These are phyloP conservation scores for Francoa sonchifolia DNA, from an alignment of 441 rosid genomes.

Conservation along the genomic window DNA sequence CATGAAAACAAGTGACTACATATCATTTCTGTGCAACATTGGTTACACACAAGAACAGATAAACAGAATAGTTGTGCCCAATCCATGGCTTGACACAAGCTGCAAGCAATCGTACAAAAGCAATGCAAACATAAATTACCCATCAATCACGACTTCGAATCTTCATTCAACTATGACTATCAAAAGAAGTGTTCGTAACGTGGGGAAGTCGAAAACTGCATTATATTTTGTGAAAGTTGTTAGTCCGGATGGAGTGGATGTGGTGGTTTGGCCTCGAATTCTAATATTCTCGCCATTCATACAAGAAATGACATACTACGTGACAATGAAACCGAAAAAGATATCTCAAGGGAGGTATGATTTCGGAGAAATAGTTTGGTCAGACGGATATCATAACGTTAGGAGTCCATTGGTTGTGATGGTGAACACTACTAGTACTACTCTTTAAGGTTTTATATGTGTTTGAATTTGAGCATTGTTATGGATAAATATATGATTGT, in stretches of 20 bases:
- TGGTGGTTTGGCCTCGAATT: conserved; percentile 41
- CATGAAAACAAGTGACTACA: conserved; percentile 36
- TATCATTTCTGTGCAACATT: conserved; percentile 41
- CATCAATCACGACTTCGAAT: conserved; percentile 40
- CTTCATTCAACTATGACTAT: conserved; percentile 31
- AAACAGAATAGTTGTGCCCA: conserved; percentile 19
- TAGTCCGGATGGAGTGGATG: conserved; percentile 46
- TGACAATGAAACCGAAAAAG: conserved; percentile 32
- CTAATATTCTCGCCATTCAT: conserved; percentile 27
- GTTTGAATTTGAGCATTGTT: neutral
- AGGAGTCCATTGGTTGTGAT: conserved; percentile 43
- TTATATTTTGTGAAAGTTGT: conserved; percentile 25
- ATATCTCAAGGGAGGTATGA: conserved; percentile 34
- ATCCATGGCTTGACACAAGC: conserved; percentile 13
- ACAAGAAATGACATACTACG: conserved; percentile 30
- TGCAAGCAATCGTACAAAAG: conserved; percentile 13
- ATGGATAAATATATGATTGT: neutral
- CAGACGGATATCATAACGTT: conserved; percentile 43
- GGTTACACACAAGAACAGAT: conserved; percentile 41
- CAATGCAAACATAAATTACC: conserved; percentile 41
- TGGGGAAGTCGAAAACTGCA: conserved; percentile 27
- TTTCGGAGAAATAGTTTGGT: conserved; percentile 43
- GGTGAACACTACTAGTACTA: conserved; percentile 15
- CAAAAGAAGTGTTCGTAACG: conserved; percentile 37
- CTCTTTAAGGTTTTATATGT: neutral